Evolutionary conservation across 352 stramenopile species (phyloP), one percentile per base, ranked within the genome.

Genomic region (Phytopythium oedochilum): DNA sequence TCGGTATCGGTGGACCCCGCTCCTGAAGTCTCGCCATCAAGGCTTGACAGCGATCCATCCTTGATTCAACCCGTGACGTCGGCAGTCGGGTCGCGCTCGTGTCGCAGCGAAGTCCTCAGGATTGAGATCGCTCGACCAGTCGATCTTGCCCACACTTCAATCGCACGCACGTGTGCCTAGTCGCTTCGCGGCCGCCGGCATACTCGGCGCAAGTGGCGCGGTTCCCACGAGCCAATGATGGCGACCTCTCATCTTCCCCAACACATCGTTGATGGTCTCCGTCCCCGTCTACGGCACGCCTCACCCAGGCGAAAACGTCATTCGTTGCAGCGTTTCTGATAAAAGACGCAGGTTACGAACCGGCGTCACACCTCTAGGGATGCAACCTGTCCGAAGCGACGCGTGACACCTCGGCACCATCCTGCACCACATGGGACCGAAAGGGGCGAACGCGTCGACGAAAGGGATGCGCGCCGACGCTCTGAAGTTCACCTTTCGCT

Each of bases 281-380:
- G 39, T 14, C 39, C 43, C n/a, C 45, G 31, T 35, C 45, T n/a
- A 22, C 7, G 3, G 25, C 44, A 32, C 29, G 12, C 25, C 6
- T 15, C 18, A 15, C 43, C 6, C 12, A 29, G 22, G 45, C 45
- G 26, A 52, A 38, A 39, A 10, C 26, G 45, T 35, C 45, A 36
- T 26, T 35, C 45, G 31, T 52, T 52, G 45, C 45, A 52, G 45
- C 45, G 45, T 39, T 52, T 23, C 43, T 34, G 43, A 35, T 32
- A 50, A 50, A 50, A 17, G 43, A 28, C 5, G 3, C n/a, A 22
- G 14, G 39, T 46, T 46, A 46, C 39, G 39, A 46, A 46, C 39
- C 39, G 39, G n/a, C 12, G 39, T 23, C 39, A 35, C 43, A 18
- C 36, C 18, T 5, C 3, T 40, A 22, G 14, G 15, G 3, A n/a